Evolutionary conservation across 2,329 filamentous ascomycete genomes (phyloP).

Genomic region (Capronia epimyces): DNA sequence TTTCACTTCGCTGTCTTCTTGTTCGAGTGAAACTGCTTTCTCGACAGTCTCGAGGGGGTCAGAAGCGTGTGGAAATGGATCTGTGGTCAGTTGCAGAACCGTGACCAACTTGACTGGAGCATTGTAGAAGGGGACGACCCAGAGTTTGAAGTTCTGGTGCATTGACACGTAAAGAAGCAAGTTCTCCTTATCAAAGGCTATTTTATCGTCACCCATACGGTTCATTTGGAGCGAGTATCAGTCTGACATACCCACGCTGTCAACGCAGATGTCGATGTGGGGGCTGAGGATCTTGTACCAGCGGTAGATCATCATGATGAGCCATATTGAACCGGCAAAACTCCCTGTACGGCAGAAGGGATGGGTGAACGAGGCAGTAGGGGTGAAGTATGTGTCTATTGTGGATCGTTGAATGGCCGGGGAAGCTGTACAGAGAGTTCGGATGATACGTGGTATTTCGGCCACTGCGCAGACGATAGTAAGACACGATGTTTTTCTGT

Average conservation of each 20-base stretch:
- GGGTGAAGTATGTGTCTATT: slow-evolving; percentile 67
- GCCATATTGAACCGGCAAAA: slow-evolving; percentile 57
- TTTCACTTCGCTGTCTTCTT: neutral
- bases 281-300: slow-evolving; percentile 85
- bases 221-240: neutral
- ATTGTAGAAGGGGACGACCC: slow-evolving; percentile 69
- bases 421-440: slow-evolving; percentile 60
- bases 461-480: slow-evolving; percentile 10
- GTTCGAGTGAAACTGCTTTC: slow-evolving; percentile 10
- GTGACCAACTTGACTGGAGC: slow-evolving; percentile 63
- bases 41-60: slow-evolving; percentile 33
- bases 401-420: slow-evolving; percentile 60
- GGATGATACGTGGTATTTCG: slow-evolving; percentile 62
- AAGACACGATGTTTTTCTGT: neutral
- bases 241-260: slow-evolving; percentile 49
- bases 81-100: slow-evolving; percentile 57
- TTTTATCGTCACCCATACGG: neutral
- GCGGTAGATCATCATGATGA: slow-evolving; percentile 65
- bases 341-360: slow-evolving; percentile 66
- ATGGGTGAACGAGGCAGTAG: slow-evolving; percentile 67
- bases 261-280: slow-evolving; percentile 60
- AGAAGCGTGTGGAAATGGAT: slow-evolving; percentile 42
- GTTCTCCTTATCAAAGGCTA: slow-evolving; percentile 63
- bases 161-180: slow-evolving; percentile 68
- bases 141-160: slow-evolving; percentile 69